phyloP scores from a whole-genome alignment of 78 protist species.

The Polysphondylium violaceum region DNA sequence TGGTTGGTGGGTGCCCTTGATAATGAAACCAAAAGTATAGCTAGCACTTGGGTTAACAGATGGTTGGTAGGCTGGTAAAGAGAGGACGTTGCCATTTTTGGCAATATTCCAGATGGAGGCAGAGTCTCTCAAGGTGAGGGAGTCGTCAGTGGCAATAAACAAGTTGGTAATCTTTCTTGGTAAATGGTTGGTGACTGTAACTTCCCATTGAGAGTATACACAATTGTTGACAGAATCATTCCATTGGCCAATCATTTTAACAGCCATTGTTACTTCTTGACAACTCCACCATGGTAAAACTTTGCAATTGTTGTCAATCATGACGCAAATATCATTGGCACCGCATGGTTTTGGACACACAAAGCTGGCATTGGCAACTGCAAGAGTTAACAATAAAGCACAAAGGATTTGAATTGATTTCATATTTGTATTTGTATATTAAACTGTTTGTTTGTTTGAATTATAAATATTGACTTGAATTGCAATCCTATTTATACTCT shows the following conservation, averaged over 20 bases:
- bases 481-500: too few relatives aligned
- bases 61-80: not conserved
- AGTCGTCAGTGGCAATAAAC: conserved; percentile 19
- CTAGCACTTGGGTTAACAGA: not conserved
- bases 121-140: not conserved
- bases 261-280: not conserved
- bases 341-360: not conserved
- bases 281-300: not conserved
- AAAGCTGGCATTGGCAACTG: not conserved
- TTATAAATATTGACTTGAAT: too few relatives aligned
- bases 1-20: conserved; percentile 6
- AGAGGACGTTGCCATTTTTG: not conserved
- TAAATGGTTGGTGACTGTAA: conserved; percentile 7
- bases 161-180: conserved; percentile 8
- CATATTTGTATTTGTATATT: too few relatives aligned
- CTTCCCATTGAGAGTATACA: not conserved
- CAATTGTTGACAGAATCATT: not conserved
- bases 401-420: conserved; percentile 1
- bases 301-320: not conserved
- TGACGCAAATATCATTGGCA: not conserved
- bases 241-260: not conserved
- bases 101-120: conserved; percentile 34
- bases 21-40: conserved; percentile 21
- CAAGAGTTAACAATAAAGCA: not conserved
- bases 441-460: too few relatives aligned